These are phyloP conservation scores for Aspergillus ostianus DNA, from an alignment of 495 filamentous ascomycete species.

Conservation along the genomic window DNA sequence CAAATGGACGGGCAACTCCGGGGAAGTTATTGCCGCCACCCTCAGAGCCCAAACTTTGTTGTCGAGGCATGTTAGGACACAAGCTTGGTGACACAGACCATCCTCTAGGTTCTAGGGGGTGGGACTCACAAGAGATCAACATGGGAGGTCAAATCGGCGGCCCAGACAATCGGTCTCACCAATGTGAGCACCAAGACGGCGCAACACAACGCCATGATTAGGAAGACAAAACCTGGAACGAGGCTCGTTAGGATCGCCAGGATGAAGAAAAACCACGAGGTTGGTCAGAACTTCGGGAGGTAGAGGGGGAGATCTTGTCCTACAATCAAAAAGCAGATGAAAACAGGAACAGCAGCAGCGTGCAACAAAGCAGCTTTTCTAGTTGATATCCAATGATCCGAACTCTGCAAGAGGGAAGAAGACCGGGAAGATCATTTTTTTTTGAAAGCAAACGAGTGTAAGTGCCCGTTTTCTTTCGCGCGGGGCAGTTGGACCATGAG, in stretches of 20 bases:
- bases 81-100: neutral
- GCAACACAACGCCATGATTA: slow-evolving; percentile 13
- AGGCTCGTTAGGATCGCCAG: slow-evolving; percentile 8
- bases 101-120: neutral
- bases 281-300: neutral
- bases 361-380: neutral
- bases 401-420: neutral
- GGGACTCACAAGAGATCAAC: slow-evolving; percentile 38
- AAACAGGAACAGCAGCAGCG: neutral
- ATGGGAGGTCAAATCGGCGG: slow-evolving; percentile 26
- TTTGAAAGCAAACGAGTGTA: neutral
- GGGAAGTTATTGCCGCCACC: slow-evolving; percentile 69
- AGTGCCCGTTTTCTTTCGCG: neutral
- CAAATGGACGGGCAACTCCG: slow-evolving; percentile 62
- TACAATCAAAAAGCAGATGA: neutral
- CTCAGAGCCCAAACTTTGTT: slow-evolving; percentile 32
- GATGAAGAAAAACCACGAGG: neutral
- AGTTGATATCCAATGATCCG: neutral
- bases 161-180: slow-evolving; percentile 9
- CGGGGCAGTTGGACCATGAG: slow-evolving; percentile 1
- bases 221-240: neutral
- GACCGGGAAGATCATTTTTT: neutral
- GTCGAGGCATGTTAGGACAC: neutral
- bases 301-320: neutral
- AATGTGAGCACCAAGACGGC: slow-evolving; percentile 10